Evolutionary conservation across 768 basidiomycete species (phyloP).

Genomic region (Piloderma croceum): DNA sequence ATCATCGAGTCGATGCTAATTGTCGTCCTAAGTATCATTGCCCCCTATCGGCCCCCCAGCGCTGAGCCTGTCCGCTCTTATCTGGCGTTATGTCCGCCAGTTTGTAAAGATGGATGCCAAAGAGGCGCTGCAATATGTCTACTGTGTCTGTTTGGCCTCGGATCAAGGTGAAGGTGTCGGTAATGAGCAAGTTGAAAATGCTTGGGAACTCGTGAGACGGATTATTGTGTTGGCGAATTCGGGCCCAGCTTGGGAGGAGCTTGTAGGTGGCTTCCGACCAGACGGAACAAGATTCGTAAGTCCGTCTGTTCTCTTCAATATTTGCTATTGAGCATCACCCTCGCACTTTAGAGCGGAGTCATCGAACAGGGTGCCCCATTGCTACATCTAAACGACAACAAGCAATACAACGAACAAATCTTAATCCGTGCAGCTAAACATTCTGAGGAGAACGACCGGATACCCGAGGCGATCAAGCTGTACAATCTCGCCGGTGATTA

Average conservation of each 20-base stretch:
- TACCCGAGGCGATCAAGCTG: conserved; percentile 88
- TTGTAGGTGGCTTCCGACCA: conserved; percentile 86
- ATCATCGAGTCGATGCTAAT: neutral
- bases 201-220: conserved; percentile 75
- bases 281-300: conserved; percentile 88
- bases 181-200: conserved; percentile 76
- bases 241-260: conserved; percentile 83
- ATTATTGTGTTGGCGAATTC: conserved; percentile 76
- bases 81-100: conserved; percentile 89
- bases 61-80: conserved; percentile 74
- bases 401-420: conserved; percentile 76
- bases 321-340: neutral
- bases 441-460: conserved; percentile 77
- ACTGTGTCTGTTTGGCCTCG: conserved; percentile 71
- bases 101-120: conserved; percentile 92
- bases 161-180: conserved; percentile 69
- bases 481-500: conserved; percentile 95
- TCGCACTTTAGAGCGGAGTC: conserved; percentile 58
- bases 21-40: conserved; percentile 48
- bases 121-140: conserved; percentile 92
- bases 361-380: conserved; percentile 81
- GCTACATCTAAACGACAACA: conserved; percentile 60
- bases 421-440: conserved; percentile 78
- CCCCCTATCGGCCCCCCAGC: conserved; percentile 66
- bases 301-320: conserved; percentile 14